Evolutionary conservation across 192 early-diverging fungal species (phyloP), one percentile per base, ranked within the genome.

Genomic region (Phycomyces nitens): DNA sequence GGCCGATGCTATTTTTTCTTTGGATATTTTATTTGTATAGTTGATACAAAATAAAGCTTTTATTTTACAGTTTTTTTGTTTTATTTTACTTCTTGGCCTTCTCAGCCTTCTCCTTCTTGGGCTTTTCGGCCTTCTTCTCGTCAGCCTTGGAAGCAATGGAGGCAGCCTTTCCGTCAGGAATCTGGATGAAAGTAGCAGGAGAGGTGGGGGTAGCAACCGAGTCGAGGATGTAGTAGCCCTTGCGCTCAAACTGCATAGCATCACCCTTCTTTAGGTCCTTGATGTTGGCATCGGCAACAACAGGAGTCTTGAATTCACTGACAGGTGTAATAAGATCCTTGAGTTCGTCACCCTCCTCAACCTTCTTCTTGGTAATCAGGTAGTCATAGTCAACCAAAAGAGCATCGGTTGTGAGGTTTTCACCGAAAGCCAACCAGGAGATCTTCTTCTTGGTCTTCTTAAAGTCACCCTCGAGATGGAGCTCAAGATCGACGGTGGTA

Each of bases 381-480:
- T 98, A 98, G 74, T 98, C 96, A 73, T 92, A 98, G 75, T 98
- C 95, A 59, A 91, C 63, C 50, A 99, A 83, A 40, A 83, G 60
- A 9, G 85, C 80, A 56, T 86, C 78, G 5, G 12, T 11, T 6
- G 88, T 82, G 3, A 89, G 77, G 60, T 88, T 86, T 20, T 78
- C 64, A 11, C 79, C 80, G 39, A 81, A 75, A 7, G 84, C 69
- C 63, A 99, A 86, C 97, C 97, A 99, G 1, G 96, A 96, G 55
- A 99, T 72, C 88, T 99, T 99, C 87, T 95, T 97, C 82, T 98
- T 95, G 58, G 97, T 99, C 73, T 92, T 89, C 73, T 97, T 98
- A 69, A 96, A 96, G 73, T 99, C 96, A 57, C 95, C 94, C 38
- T 88, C 90, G 60, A 97, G 84, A 71, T 98, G 87, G 51, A 98